Evolutionary conservation across 2,329 filamentous ascomycete species (phyloP).

Genomic region (Thelonectria discophora): DNA sequence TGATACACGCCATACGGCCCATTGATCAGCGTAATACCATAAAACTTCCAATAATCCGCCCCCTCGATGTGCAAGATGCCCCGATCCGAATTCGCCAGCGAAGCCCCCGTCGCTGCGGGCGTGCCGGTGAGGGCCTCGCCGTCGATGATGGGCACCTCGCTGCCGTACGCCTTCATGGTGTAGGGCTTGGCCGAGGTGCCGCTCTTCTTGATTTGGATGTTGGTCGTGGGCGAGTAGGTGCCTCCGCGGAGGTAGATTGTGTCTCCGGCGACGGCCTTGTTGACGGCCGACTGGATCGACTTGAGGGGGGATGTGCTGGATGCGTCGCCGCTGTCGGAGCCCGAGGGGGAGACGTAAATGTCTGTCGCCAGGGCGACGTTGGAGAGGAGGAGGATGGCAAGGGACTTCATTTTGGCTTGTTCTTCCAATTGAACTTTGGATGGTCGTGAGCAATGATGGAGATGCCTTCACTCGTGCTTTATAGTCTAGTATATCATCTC

Average conservation of each 20-base stretch:
- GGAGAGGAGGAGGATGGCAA: conserved; percentile 8
- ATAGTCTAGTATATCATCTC: background rate
- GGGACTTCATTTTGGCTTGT: conserved; percentile 14
- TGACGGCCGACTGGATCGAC: conserved; percentile 56
- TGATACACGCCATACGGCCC: conserved; percentile 49
- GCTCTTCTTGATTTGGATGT: conserved; percentile 57
- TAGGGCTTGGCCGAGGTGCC: conserved; percentile 51
- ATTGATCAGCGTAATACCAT: conserved; percentile 44
- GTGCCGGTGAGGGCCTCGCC: conserved; percentile 49
- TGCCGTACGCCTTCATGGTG: conserved; percentile 52
- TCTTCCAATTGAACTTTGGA: no score
- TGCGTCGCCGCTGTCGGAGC: conserved; percentile 49
- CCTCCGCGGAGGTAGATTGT: conserved; percentile 55
- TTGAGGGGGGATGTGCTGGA: conserved; percentile 47
- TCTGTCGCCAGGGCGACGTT: conserved; percentile 38
- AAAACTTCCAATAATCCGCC: conserved; percentile 56
- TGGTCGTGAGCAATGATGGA: no score
- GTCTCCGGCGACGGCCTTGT: conserved; percentile 56
- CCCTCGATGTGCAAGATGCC: conserved; percentile 56
- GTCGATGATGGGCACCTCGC: conserved; percentile 55
- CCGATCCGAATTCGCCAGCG: conserved; percentile 50
- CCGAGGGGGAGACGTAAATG: conserved; percentile 56
- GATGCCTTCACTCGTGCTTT: background rate
- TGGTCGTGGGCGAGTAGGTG: conserved; percentile 53
- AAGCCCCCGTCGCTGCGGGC: conserved; percentile 50